Evolutionary conservation across 2,329 filamentous ascomycete genomes (phyloP), one percentile per base, ranked within the genome.

Genomic region (Davidsoniella virescens): DNA sequence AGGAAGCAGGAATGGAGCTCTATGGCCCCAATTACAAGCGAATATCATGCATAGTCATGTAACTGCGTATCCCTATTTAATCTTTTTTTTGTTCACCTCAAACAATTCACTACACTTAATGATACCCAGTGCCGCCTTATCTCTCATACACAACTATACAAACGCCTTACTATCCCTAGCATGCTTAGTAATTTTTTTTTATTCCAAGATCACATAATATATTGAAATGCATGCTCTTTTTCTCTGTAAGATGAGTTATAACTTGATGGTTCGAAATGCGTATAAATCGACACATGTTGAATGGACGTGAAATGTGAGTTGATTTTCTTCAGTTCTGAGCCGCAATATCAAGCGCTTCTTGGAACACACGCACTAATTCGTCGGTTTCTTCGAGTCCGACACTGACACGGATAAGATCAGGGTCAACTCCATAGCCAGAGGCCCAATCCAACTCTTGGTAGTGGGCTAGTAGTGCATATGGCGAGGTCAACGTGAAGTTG

Each of bases 381-480:
- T 71, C 67, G 1, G 78, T 74, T 54, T 92, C 84, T 63, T 98
- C 92, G 47, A 98, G 65, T 0, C 92, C 92, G 49, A 96, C 84
- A 59, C 88, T 95, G 56, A 96, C 78, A 40, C 92, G 75, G 44
- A 96, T 73, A 51, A 98, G 65, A 61, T 86, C 76, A 1, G 78
- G 76, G 50, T 92, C 82, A 2, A 95, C 85, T 0, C 88, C 87
- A 62, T 82, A 90, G 53, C 80, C 70, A 23, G 75, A 78, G 41
- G 84, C 86, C 92, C 92, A 98, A n/a, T 88, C 81, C 40, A 96
- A 64, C 68, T 98, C 92, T 43, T 75, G 71, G 59, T 92, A 98
- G 64, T 98, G 92, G 4, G 92, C 92, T 29, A 98, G 66, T 33
- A 98, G 69, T 18, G 92, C 87, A 63, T 94, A 98, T 0, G 92